Conservation (phyloP, 1,284 basidiomycete genomes). For the Ustilago esculenta region DNA sequence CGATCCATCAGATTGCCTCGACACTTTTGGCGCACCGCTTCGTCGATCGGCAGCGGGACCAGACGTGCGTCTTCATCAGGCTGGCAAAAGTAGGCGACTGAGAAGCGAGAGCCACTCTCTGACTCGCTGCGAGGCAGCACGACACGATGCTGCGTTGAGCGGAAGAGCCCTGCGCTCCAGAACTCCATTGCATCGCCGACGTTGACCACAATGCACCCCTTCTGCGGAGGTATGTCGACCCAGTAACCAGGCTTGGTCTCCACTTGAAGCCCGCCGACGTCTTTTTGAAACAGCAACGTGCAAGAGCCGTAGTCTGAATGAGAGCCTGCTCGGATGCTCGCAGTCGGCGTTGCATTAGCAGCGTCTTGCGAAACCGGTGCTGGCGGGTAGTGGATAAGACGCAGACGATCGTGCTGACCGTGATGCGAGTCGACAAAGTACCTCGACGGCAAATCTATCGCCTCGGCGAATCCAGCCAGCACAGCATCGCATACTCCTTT, state of each 20-base stretch:
- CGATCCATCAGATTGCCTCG: constrained; percentile 21
- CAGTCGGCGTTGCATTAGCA: too few relatives aligned
- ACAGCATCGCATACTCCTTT: constrained; percentile 37
- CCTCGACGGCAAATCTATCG: constrained; percentile 29
- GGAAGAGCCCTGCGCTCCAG: constrained; percentile 52
- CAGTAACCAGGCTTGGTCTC: constrained; percentile 67
- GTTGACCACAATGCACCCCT: constrained; percentile 83
- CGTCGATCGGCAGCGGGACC: constrained; percentile 26
- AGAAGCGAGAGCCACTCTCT: constrained; percentile 48
- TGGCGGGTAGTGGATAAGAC: constrained; percentile 59
- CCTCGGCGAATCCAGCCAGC: constrained; percentile 47
- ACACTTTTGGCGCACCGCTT: constrained; percentile 8
- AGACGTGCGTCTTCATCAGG: constrained; percentile 50
- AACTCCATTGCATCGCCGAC: constrained; percentile 78
- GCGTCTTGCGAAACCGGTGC: constrained; percentile 9
- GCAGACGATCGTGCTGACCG: constrained; percentile 51
- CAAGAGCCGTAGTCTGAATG: constrained; percentile 80
- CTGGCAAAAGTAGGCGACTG: constrained; percentile 59
- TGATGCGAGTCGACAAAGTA: constrained; percentile 42
- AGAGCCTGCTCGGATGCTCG: constrained; percentile 54
- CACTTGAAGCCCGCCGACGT: constrained; percentile 84
- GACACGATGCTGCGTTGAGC: constrained; percentile 57
- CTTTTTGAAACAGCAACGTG: constrained; percentile 84
- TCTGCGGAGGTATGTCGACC: constrained; percentile 79
- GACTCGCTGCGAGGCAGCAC: constrained; percentile 42